Percentiles rank a stretch among this genome's conserved stretches.
These are phyloP conservation scores for Trichosporon sp. DNA, from an alignment of 1,284 basidiomycete genomes.

Conservation along the genomic window DNA sequence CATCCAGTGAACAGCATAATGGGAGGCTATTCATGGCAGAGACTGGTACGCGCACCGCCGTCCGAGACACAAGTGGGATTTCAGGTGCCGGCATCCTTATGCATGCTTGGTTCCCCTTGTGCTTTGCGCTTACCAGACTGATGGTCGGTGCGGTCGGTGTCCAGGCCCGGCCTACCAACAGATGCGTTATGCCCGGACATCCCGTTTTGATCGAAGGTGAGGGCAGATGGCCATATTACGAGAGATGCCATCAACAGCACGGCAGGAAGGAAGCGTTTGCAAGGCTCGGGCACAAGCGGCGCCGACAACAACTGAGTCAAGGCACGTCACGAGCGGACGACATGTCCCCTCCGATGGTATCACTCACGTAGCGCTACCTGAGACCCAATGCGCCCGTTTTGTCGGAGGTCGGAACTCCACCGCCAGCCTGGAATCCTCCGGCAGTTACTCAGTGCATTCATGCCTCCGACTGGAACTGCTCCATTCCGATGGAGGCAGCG, in stretches of 20 bases:
- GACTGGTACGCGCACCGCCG: no score
- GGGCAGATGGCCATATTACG: background rate
- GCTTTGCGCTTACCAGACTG: no score
- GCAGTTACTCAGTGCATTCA: background rate
- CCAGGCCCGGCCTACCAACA: background rate
- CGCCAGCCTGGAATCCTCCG: background rate
- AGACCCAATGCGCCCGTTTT: no score
- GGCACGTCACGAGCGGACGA: background rate
- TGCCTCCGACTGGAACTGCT: background rate
- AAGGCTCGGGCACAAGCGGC: no score
- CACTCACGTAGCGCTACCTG: no score
- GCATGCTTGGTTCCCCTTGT: background rate
- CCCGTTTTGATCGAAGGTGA: background rate
- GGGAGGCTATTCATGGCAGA: background rate
- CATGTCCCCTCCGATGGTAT: background rate
- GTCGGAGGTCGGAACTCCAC: background rate
- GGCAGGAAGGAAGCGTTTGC: background rate
- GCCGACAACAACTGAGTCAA: background rate
- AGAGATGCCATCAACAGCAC: background rate
- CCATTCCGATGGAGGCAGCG: no score
- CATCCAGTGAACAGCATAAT: background rate
- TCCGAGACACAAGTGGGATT: background rate
- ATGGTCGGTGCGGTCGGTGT: background rate
- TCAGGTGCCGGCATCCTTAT: background rate
- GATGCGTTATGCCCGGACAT: background rate